phyloP scores from a whole-genome alignment of 2,329 filamentous ascomycete species.

The Lomentospora prolificans region DNA sequence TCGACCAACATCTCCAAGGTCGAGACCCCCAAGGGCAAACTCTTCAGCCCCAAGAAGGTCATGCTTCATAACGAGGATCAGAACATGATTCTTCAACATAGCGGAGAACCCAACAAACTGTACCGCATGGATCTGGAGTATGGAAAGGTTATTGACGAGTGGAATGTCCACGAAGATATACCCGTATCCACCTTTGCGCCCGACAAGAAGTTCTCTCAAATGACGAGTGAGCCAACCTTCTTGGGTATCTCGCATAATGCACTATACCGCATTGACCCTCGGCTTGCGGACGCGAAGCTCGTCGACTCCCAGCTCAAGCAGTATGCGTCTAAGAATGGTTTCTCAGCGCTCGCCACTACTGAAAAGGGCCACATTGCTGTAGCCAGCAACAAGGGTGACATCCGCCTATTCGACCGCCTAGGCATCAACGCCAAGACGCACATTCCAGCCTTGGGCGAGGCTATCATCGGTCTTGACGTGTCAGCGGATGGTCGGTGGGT shows the following conservation, averaged over 20 bases:
- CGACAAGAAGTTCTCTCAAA: slow-evolving; percentile 96
- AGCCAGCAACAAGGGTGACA: slow-evolving; percentile 94
- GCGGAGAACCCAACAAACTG: slow-evolving; percentile 74
- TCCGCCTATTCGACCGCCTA: slow-evolving; percentile 89
- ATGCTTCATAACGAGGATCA: slow-evolving; percentile 90
- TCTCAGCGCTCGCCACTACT: slow-evolving; percentile 87
- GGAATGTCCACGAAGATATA: slow-evolving; percentile 96
- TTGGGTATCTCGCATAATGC: slow-evolving; percentile 88
- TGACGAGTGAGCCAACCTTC: slow-evolving; percentile 92
- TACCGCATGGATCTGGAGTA: slow-evolving; percentile 98
- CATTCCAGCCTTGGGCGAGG: slow-evolving; percentile 87
- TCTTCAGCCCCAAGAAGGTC: slow-evolving; percentile 92
- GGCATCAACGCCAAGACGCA: slow-evolving; percentile 97
- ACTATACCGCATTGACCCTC: slow-evolving; percentile 87
- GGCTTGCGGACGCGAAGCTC: slow-evolving; percentile 80
- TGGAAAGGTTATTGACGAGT: slow-evolving; percentile 96
- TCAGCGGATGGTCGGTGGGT: slow-evolving; percentile 95
- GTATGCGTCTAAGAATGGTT: slow-evolving; percentile 94
- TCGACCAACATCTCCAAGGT: slow-evolving; percentile 96
- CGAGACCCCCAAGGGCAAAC: slow-evolving; percentile 72
- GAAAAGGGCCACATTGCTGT: slow-evolving; percentile 96
- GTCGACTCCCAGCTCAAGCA: slow-evolving; percentile 92
- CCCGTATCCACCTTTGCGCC: slow-evolving; percentile 85
- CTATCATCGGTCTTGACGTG: slow-evolving; percentile 89
- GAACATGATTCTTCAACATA: slow-evolving; percentile 82